These are phyloP conservation scores for Penicillium parvum DNA, from an alignment of 495 filamentous ascomycete genomes.

Conservation along the genomic window DNA sequence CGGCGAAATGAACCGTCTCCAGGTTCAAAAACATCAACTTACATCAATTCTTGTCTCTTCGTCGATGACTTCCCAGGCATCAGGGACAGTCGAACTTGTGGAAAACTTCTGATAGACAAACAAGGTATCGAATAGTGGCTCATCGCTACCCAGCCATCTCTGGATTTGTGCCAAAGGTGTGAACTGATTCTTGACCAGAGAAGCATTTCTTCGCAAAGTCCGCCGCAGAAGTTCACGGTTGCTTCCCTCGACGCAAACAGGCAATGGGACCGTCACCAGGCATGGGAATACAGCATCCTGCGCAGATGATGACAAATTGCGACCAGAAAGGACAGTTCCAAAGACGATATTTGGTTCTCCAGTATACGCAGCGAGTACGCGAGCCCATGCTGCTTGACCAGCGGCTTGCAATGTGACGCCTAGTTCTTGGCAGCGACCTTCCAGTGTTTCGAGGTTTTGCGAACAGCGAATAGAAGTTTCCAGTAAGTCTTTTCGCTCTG, in stretches of 20 bases:
- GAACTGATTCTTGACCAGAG: constrained; percentile 62
- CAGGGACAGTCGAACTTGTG: constrained; percentile 4
- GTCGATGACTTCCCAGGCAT: constrained; percentile 44
- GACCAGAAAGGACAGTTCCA: constrained; percentile 69
- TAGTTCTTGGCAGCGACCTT: constrained; percentile 44
- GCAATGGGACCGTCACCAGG: constrained; percentile 66
- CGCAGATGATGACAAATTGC: constrained; percentile 49
- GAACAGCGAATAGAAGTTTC: constrained; percentile 38
- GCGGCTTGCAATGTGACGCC: constrained; percentile 67
- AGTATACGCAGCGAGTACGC: constrained; percentile 64
- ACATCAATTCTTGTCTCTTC: constrained; percentile 56
- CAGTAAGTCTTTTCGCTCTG: constrained; percentile 30
- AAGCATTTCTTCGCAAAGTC: constrained; percentile 58
- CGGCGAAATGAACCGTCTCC: background rate
- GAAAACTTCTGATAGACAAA: constrained; percentile 69
- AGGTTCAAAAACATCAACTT: constrained; percentile 17
- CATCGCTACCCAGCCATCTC: constrained; percentile 55
- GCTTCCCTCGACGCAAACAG: constrained; percentile 42
- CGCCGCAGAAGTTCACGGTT: constrained; percentile 52
- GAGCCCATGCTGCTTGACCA: constrained; percentile 70
- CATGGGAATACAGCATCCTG: constrained; percentile 62
- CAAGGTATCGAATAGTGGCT: constrained; percentile 69
- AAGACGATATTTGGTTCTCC: constrained; percentile 66
- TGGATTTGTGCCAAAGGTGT: constrained; percentile 64
- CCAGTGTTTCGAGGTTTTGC: constrained; percentile 38